Evolutionary conservation across 306 rosid genomes (phyloP).

Genomic region (Lathyrus oleraceus): DNA sequence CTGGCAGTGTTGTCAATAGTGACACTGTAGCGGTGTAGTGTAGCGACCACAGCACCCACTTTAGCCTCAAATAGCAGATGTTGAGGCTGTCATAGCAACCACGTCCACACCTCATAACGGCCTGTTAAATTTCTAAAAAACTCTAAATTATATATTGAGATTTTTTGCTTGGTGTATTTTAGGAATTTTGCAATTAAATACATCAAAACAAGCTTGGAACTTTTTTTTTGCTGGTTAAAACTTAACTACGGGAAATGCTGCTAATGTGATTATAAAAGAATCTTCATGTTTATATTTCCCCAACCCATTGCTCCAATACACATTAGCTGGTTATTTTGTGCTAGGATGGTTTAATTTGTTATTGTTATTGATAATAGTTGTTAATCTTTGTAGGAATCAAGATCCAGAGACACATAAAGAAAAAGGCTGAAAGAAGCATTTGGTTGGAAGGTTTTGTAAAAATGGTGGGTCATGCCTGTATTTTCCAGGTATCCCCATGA

Average conservation of each 20-base stretch:
- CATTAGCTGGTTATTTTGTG: slow-evolving; percentile 1
- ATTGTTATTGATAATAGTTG: slow-evolving; percentile 32
- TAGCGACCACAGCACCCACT: not conserved
- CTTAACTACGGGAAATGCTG: not conserved
- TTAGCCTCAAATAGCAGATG: not conserved
- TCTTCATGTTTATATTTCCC: not conserved
- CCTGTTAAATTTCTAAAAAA: not conserved
- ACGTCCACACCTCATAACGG: not conserved
- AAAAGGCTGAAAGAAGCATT: slow-evolving; percentile 54
- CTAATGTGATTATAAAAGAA: not conserved
- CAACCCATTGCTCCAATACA: not conserved
- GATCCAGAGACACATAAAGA: slow-evolving; percentile 45
- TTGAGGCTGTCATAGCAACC: not conserved
- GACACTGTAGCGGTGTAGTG: not conserved
- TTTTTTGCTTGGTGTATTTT: not conserved
- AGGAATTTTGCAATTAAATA: not conserved
- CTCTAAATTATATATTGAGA: not conserved
- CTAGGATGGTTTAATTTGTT: slow-evolving; percentile 8
- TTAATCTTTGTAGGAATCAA: slow-evolving; percentile 45
- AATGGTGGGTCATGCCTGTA: slow-evolving; percentile 57
- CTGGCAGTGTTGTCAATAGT: not conserved
- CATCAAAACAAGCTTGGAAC: not conserved
- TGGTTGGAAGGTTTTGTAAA: slow-evolving; percentile 58
- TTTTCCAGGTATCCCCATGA: slow-evolving; percentile 50
- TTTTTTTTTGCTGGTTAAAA: not conserved